These are phyloP conservation scores for Sarcocystis neurona DNA, from an alignment of 169 alveolate genomes.

Conservation along the genomic window DNA sequence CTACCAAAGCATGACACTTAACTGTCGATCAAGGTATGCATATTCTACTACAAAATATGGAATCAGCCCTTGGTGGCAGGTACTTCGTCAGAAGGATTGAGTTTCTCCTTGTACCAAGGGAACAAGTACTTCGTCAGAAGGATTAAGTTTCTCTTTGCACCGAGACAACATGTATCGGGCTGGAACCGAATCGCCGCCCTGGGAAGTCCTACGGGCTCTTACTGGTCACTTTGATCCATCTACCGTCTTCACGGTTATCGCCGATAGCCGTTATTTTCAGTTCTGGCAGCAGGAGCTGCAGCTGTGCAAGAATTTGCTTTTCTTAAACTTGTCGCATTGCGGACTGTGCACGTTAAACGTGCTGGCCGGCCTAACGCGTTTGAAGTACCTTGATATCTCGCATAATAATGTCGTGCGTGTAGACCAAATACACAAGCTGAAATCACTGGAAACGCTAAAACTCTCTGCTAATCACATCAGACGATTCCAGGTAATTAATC, in stretches of 20 bases:
- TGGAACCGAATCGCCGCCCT: too few relatives aligned
- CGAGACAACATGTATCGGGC: too few relatives aligned
- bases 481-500: constrained; percentile 17
- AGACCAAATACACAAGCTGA: neutral
- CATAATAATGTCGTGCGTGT: neutral
- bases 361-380: neutral
- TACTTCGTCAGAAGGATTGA: too few relatives aligned
- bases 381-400: neutral
- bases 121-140: too few relatives aligned
- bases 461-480: neutral
- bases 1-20: too few relatives aligned
- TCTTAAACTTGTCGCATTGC: neutral
- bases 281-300: neutral
- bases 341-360: neutral
- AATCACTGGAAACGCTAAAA: neutral
- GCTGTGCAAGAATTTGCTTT: constrained; percentile 4
- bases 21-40: too few relatives aligned
- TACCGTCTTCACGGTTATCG: neutral
- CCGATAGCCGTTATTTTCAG: neutral
- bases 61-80: too few relatives aligned
- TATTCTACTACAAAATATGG: too few relatives aligned
- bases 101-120: too few relatives aligned
- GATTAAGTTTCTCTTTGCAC: too few relatives aligned
- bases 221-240: constrained; percentile 10
- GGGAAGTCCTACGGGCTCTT: constrained; percentile 5